Evolutionary conservation across 1,284 basidiomycete genomes (phyloP).

Genomic region (Leccinum subfulvum): DNA sequence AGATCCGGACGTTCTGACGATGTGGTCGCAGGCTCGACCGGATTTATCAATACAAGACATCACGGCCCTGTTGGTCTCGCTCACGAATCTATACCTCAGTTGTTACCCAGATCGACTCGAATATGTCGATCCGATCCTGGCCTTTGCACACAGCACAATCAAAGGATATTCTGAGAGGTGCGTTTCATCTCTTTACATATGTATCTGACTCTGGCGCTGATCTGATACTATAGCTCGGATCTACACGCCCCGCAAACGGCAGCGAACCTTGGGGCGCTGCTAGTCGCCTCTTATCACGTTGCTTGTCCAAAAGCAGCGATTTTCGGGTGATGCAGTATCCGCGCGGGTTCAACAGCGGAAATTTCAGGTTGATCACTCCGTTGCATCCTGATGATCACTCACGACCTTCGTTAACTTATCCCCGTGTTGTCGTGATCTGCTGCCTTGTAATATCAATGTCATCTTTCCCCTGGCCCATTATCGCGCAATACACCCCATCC

Average conservation of each 20-base stretch:
- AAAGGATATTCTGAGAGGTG: slow-evolving; percentile 80
- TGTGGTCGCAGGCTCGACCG: slow-evolving; percentile 72
- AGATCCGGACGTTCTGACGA: not conserved
- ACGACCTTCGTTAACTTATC: too few relatives aligned
- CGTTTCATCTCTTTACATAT: slow-evolving; percentile 17
- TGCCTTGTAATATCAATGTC: too few relatives aligned
- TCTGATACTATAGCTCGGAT: slow-evolving; percentile 60
- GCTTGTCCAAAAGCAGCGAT: slow-evolving; percentile 80
- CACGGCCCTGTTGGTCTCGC: slow-evolving; percentile 89
- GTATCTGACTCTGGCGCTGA: not conserved
- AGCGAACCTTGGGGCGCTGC: slow-evolving; percentile 83
- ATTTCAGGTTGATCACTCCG: too few relatives aligned
- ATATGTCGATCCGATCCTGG: slow-evolving; percentile 92
- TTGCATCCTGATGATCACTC: too few relatives aligned
- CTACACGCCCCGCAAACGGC: slow-evolving; percentile 85
- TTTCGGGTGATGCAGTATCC: too few relatives aligned
- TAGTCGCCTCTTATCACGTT: slow-evolving; percentile 91
- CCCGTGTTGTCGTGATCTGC: too few relatives aligned
- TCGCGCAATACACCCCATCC: slow-evolving; percentile 11
- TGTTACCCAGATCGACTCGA: slow-evolving; percentile 94
- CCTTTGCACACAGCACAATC: slow-evolving; percentile 83
- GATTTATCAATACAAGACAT: slow-evolving; percentile 95
- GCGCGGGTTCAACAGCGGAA: too few relatives aligned
- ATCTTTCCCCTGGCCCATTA: too few relatives aligned
- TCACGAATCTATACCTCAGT: slow-evolving; percentile 89